Conservation (phyloP, 2,329 filamentous ascomycete species). For the Phymatotrichopsis omnivora region DNA sequence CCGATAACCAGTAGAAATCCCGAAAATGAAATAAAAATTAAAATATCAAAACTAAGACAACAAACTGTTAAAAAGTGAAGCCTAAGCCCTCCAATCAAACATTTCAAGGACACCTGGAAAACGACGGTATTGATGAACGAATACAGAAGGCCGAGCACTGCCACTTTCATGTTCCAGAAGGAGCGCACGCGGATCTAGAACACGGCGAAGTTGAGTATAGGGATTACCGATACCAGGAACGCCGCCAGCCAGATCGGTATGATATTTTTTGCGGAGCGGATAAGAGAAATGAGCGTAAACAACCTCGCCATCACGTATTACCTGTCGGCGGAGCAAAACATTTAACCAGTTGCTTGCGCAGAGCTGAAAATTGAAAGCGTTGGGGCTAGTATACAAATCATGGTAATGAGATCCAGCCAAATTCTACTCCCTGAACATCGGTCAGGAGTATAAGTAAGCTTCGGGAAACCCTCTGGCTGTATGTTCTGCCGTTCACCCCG, state of each 20-base stretch:
- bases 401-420: slow-evolving; percentile 58
- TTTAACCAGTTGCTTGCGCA: slow-evolving; percentile 58
- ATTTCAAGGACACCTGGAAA: slow-evolving; percentile 68
- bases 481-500: too few species aligned
- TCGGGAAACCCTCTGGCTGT: too few species aligned
- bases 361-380: slow-evolving; percentile 38
- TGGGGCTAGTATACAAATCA: too few species aligned
- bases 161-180: slow-evolving; percentile 64
- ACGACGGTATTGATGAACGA: slow-evolving; percentile 60
- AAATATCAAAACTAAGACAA: slow-evolving; percentile 10
- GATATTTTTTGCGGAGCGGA: slow-evolving; percentile 58
- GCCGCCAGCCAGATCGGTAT: slow-evolving; percentile 62
- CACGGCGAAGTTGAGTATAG: slow-evolving; percentile 53
- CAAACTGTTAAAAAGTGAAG: slow-evolving; percentile 58
- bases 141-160: slow-evolving; percentile 58
- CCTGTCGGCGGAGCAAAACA: slow-evolving; percentile 59
- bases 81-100: slow-evolving; percentile 61
- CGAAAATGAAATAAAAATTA: too few species aligned
- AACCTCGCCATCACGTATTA: slow-evolving; percentile 54
- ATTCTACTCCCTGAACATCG: too few species aligned
- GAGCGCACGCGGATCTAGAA: slow-evolving; percentile 58
- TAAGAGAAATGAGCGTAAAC: slow-evolving; percentile 63
- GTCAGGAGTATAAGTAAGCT: too few species aligned
- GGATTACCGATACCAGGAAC: slow-evolving; percentile 53
- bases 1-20: slow-evolving; percentile 36